Evolutionary conservation across 352 stramenopile species (phyloP).

Genomic region (Phytophthora aleatoria): DNA sequence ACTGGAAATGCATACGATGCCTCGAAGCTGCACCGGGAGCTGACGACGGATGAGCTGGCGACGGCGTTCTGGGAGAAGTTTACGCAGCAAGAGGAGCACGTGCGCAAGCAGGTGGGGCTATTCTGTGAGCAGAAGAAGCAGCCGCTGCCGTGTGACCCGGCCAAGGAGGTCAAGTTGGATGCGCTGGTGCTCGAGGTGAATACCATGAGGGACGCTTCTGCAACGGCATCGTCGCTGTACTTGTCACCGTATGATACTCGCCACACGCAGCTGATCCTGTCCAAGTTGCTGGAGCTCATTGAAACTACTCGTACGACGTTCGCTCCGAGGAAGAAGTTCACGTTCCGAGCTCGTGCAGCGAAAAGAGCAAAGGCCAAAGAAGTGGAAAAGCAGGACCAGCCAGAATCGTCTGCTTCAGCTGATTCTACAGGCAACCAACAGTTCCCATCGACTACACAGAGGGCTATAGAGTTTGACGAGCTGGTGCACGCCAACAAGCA

Average conservation of each 20-base stretch:
- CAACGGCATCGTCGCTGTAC: constrained; percentile 73
- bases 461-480: constrained; percentile 48
- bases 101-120: constrained; percentile 51
- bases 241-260: constrained; percentile 89
- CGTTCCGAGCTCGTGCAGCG: constrained; percentile 56
- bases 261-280: constrained; percentile 72
- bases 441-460: constrained; percentile 1
- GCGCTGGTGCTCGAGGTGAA: constrained; percentile 53
- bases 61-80: constrained; percentile 74
- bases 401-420: constrained; percentile 6
- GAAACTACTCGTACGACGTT: constrained; percentile 70
- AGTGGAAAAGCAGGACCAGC: constrained; percentile 22
- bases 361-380: constrained; percentile 29
- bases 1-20: not conserved
- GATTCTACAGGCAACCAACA: constrained; percentile 13
- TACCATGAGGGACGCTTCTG: constrained; percentile 60
- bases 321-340: constrained; percentile 86
- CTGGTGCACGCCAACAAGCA: constrained; percentile 60
- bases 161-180: constrained; percentile 58
- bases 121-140: constrained; percentile 73
- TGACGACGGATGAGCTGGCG: constrained; percentile 56
- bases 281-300: constrained; percentile 65
- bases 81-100: constrained; percentile 50
- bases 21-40: constrained; percentile 33
- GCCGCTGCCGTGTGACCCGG: constrained; percentile 38